A percentile compares a stretch with the other conserved stretches of the same genome.
Conservation (phyloP, 768 basidiomycete genomes). For the Rhodosporidiobolus sp. region DNA sequence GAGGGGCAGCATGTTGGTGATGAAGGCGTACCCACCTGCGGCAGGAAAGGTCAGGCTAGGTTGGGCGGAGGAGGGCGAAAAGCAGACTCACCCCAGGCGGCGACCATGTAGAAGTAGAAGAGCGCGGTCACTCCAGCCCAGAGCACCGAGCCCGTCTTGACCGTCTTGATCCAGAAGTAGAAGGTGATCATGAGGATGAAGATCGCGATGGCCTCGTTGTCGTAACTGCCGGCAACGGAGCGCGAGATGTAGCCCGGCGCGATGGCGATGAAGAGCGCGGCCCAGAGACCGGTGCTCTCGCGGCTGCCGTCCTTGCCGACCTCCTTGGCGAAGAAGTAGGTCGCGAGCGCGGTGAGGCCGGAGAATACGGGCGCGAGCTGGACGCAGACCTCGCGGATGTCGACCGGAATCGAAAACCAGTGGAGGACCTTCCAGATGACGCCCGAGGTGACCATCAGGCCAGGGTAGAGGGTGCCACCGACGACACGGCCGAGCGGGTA, state of each 20-base stretch:
- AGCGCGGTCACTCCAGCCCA: slow-evolving; percentile 85
- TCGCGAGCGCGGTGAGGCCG: slow-evolving; percentile 75
- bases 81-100: slow-evolving; percentile 80
- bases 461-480: slow-evolving; percentile 96
- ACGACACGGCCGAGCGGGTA: slow-evolving; percentile 98
- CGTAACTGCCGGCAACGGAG: slow-evolving; percentile 97
- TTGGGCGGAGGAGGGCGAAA: neutral
- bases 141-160: slow-evolving; percentile 88
- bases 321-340: slow-evolving; percentile 74
- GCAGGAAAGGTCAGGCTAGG: neutral
- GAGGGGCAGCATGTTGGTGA: slow-evolving; percentile 99
- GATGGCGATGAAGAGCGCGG: slow-evolving; percentile 96
- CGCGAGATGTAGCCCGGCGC: slow-evolving; percentile 96
- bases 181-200: slow-evolving; percentile 99
- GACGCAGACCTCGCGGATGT: slow-evolving; percentile 95
- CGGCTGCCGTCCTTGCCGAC: slow-evolving; percentile 58
- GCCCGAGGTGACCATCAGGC: slow-evolving; percentile 96
- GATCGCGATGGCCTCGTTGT: slow-evolving; percentile 99
- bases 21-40: slow-evolving; percentile 93
- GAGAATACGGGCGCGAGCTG: slow-evolving; percentile 95
- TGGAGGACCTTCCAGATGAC: slow-evolving; percentile 91
- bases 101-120: slow-evolving; percentile 99
- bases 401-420: slow-evolving; percentile 85
- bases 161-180: slow-evolving; percentile 91
- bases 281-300: slow-evolving; percentile 89